Base-by-base conservation (phyloP, 2,329 filamentous ascomycete species). In the Helminthosporium solani region DNA sequence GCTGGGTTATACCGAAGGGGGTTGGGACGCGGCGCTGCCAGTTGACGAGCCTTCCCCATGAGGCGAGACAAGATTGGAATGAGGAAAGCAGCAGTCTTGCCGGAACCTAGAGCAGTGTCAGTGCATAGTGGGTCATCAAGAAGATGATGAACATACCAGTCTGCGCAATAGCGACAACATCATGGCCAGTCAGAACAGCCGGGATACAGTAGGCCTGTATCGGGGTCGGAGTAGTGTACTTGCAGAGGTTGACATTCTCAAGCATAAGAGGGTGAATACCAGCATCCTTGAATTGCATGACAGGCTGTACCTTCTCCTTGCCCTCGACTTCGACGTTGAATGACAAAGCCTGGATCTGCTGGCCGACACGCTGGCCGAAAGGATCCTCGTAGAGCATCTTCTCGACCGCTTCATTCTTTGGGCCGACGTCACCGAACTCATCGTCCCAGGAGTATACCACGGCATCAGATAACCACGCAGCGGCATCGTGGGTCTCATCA, bases 1-100 rank as follows among this genome's bases (percentile, higher is more conserved):
- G 61, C 73, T 2, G 78, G 70, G 9, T 80, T 72, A 60, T 83
- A 86, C 0, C 73, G 77, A 1, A 70, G 68, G 0, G 81, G 76
- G 52, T 86, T 84, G 0, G 91, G 90, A 3, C 91, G 87, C 35
- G 83, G 79, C 4, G 88, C 91, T 1, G 86, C 85, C 6, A 96
- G 75, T 72, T 90, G 91, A 73, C 90, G 94, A 5, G 88, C 90
- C 73, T 97, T 97, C 20, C 94, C 94, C 90, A 97, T 96, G 18
- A 99, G 74, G 68, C 88, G 87, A 49, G 90, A 95, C 41, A 97
- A 64, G 49, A 95, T 88, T 0, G 94, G 94, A 44, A 96, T 83
- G 3, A 99, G 73, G 64, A 94, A 99, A 0, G 94, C 91, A 0
- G 88, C 92, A 0, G 94, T 99, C 77, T 99, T 99, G 42, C 94